A percentile compares a stretch with the other conserved stretches of the same genome.
These are phyloP conservation scores for Penicillium hesseltinei DNA, from an alignment of 2,329 filamentous ascomycete genomes.

Conservation along the genomic window DNA sequence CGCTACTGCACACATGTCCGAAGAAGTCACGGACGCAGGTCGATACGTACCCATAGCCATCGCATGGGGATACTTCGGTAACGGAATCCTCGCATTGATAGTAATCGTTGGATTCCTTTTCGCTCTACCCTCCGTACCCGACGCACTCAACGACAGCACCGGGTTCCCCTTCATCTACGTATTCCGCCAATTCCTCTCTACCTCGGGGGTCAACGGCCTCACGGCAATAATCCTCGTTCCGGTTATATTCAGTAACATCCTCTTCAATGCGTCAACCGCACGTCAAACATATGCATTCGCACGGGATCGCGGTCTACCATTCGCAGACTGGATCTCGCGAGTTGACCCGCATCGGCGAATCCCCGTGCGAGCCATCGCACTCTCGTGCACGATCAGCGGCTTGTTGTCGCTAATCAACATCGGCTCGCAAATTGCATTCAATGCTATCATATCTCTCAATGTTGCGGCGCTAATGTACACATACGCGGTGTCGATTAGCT, in stretches of 20 bases:
- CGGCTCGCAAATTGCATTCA: slow-evolving; percentile 51
- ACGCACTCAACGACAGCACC: slow-evolving; percentile 42
- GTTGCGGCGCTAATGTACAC: slow-evolving; percentile 50
- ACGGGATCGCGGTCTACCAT: slow-evolving; percentile 45
- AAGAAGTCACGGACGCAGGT: slow-evolving; percentile 50
- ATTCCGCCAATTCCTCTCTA: slow-evolving; percentile 36
- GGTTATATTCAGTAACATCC: slow-evolving; percentile 41
- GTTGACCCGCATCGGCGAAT: slow-evolving; percentile 40
- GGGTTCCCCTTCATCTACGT: slow-evolving; percentile 50
- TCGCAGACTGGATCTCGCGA: slow-evolving; percentile 39
- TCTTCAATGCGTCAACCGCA: slow-evolving; percentile 40
- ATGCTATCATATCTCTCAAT: slow-evolving; percentile 52
- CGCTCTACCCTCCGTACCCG: slow-evolving; percentile 30
- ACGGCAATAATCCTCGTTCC: slow-evolving; percentile 45
- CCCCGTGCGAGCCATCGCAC: slow-evolving; percentile 42
- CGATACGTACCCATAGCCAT: slow-evolving; percentile 48
- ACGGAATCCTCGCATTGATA: slow-evolving; percentile 45
- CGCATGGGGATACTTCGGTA: slow-evolving; percentile 46
- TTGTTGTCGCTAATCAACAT: slow-evolving; percentile 53
- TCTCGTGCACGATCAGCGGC: slow-evolving; percentile 32
- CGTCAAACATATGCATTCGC: slow-evolving; percentile 46
- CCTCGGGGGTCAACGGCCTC: slow-evolving; percentile 28
- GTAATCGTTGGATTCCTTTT: slow-evolving; percentile 48
- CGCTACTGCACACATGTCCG: slow-evolving; percentile 42
- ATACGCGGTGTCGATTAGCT: slow-evolving; percentile 51